These are phyloP conservation scores for Helicosporidium sp. DNA, from an alignment of 139 green algal species.

Conservation along the genomic window DNA sequence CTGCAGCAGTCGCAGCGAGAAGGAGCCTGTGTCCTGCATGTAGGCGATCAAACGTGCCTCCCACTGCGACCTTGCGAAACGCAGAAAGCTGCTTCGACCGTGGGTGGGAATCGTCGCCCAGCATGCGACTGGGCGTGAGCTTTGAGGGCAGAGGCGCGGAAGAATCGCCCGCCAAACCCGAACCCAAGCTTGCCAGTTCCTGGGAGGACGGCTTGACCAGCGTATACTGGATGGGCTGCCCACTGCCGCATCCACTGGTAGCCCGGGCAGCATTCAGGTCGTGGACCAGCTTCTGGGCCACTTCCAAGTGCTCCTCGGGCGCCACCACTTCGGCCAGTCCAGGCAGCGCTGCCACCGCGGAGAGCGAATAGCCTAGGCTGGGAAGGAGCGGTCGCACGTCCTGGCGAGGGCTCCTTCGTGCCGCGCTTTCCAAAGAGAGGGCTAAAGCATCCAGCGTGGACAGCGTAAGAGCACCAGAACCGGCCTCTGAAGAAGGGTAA, in stretches of 20 bases:
- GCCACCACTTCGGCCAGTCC: constrained; percentile 8
- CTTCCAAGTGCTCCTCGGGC: constrained; percentile 1
- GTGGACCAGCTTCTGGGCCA: constrained; percentile 2
- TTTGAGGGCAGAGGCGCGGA: no score
- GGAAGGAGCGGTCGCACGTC: constrained; percentile 11
- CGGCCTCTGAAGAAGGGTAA: no score
- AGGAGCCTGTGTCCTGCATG: constrained; percentile 80
- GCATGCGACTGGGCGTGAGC: not conserved
- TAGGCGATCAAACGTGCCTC: constrained; percentile 81
- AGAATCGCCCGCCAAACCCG: no score
- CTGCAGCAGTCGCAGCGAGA: constrained; percentile 50
- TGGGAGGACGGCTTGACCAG: no score
- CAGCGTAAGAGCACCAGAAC: not conserved
- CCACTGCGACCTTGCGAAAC: constrained; percentile 52
- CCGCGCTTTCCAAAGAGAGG: constrained; percentile 4
- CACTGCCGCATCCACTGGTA: not conserved
- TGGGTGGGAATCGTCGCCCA: not conserved
- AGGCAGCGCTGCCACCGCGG: not conserved
- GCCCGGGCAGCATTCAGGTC: constrained; percentile 4
- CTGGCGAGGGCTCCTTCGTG: not conserved
- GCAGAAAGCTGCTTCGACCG: constrained; percentile 1
- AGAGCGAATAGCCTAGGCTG: constrained; percentile 4
- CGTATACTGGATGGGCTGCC: no score
- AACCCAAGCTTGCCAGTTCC: no score
- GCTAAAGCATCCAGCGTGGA: constrained; percentile 8